A percentile compares a stretch with the other conserved stretches of the same genome.
Conservation (phyloP, 1,139 yeast species). For the Yamadazyma oceani region DNA sequence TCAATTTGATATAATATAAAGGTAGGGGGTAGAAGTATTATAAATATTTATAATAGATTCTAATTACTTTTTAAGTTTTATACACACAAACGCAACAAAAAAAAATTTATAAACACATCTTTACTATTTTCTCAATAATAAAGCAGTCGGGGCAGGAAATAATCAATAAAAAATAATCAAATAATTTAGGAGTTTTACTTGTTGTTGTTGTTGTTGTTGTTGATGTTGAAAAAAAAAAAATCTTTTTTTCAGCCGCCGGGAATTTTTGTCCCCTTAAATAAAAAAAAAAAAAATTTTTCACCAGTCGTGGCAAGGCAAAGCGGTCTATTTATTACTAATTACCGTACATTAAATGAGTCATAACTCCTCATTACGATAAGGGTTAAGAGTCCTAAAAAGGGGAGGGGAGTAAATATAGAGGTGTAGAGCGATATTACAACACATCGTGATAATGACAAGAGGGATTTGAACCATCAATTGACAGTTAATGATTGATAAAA, state of each 20-base stretch:
- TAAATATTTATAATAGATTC: slow-evolving; percentile 1
- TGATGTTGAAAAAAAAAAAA: slow-evolving; percentile 15
- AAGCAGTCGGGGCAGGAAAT: slow-evolving; percentile 15
- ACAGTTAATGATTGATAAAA: no score
- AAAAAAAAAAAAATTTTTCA: slow-evolving; percentile 8
- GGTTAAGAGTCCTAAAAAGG: not conserved
- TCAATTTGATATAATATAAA: slow-evolving; percentile 1
- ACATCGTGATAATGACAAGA: no score
- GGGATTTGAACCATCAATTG: no score
- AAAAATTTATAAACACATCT: slow-evolving; percentile 39
- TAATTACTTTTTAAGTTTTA: slow-evolving; percentile 9
- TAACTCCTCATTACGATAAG: slow-evolving; percentile 3
- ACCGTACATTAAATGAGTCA: no score
- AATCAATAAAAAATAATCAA: slow-evolving; percentile 12
- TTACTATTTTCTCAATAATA: slow-evolving; percentile 13
- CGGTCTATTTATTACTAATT: no score
- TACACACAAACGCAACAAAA: slow-evolving; percentile 6
- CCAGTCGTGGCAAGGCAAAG: slow-evolving; percentile 4
- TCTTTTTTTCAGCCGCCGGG: slow-evolving; percentile 1
- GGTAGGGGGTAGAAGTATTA: slow-evolving; percentile 3
- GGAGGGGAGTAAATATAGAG: no score
- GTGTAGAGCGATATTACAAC: no score
- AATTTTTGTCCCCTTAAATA: not conserved
- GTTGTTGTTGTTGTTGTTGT: slow-evolving; percentile 14
- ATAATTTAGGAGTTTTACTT: slow-evolving; percentile 1